phyloP scores from a whole-genome alignment of 108 stramenopile genomes.

The Cyclostephanos tholiformis region DNA sequence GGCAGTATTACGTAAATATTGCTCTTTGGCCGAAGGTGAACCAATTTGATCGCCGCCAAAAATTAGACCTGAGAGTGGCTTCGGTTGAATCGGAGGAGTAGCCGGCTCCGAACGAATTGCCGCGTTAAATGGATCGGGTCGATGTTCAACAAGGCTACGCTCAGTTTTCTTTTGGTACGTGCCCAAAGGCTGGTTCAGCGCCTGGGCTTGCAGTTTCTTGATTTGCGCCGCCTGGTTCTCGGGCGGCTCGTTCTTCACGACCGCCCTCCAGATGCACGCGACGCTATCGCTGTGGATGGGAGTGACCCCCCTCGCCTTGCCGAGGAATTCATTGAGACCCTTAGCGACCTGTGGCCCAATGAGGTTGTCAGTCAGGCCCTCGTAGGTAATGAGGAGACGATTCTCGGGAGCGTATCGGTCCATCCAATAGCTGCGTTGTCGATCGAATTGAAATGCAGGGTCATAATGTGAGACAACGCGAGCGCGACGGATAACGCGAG shows the following conservation, averaged over 20 bases:
- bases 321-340: slow-evolving; percentile 44
- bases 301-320: slow-evolving; percentile 36
- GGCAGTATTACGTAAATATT: not conserved
- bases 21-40: not conserved
- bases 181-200: slow-evolving; percentile 18
- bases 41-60: not conserved
- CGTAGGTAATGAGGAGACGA: slow-evolving; percentile 47
- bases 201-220: slow-evolving; percentile 28
- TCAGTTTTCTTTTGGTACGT: not conserved
- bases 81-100: no score
- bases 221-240: slow-evolving; percentile 38
- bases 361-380: slow-evolving; percentile 51
- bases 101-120: not conserved
- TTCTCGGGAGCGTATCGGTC: slow-evolving; percentile 47
- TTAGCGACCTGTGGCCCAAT: slow-evolving; percentile 47
- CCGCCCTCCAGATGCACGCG: slow-evolving; percentile 49
- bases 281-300: slow-evolving; percentile 40
- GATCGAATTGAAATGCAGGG: not conserved
- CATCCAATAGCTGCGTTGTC: slow-evolving; percentile 47
- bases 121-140: not conserved
- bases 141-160: not conserved
- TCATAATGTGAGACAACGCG: not conserved
- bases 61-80: no score
- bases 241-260: slow-evolving; percentile 49
- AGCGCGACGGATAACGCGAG: not conserved